Evolutionary conservation across 1,139 yeast species (phyloP).

Genomic region (Debaryomyces nepalensis): DNA sequence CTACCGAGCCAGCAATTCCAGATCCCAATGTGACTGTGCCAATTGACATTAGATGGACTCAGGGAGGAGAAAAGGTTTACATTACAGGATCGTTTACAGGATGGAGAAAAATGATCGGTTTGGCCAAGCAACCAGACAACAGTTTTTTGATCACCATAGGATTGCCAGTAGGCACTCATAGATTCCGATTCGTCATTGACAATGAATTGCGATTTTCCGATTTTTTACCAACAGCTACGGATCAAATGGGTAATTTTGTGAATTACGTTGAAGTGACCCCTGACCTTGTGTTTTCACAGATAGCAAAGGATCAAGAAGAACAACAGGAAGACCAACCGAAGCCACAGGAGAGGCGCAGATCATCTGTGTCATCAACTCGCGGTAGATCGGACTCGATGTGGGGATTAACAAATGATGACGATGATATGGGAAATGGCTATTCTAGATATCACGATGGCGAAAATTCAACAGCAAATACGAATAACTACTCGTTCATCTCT

Average conservation of each 20-base stretch:
- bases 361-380: conserved; percentile 33
- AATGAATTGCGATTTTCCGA: conserved; percentile 53
- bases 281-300: conserved; percentile 39
- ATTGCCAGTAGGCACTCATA: conserved; percentile 52
- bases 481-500: conserved; percentile 52
- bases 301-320: conserved; percentile 26
- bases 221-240: conserved; percentile 54
- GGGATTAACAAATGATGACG: conserved; percentile 64
- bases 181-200: conserved; percentile 53
- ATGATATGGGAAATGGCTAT: conserved; percentile 83
- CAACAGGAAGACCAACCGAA: conserved; percentile 19
- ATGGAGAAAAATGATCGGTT: conserved; percentile 56
- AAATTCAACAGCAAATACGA: conserved; percentile 19
- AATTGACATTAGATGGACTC: conserved; percentile 88
- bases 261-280: conserved; percentile 54
- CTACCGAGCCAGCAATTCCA: conserved; percentile 19
- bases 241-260: conserved; percentile 56
- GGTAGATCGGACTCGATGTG: conserved; percentile 54
- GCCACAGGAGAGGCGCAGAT: conserved; percentile 24
- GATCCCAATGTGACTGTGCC: conserved; percentile 57
- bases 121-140: conserved; percentile 52
- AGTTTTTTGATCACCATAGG: conserved; percentile 47
- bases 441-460: conserved; percentile 71
- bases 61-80: conserved; percentile 86
- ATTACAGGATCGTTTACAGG: conserved; percentile 56